Evolutionary conservation across 257 asterid genomes (phyloP), one percentile per base, ranked within the genome.

Genomic region (Thymus quinquecostatus): DNA sequence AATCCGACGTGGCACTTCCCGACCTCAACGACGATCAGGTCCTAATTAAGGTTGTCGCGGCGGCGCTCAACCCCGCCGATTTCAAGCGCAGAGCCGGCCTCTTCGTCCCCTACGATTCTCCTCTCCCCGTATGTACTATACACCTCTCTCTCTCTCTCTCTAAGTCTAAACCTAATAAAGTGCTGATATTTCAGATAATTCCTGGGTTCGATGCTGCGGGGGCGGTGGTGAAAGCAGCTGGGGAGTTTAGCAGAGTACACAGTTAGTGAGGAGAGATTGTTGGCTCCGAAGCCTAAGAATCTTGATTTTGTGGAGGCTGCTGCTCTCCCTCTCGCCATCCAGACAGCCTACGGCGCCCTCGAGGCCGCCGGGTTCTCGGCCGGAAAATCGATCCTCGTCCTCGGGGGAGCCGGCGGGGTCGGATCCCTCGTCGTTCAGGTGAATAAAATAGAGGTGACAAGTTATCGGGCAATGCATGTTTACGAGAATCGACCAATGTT

Each of bases 331-430:
- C 87, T 91, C 36, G 98, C 89, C 0, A 75, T 91, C 5, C 88
- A 91, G 73, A 89, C 97, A 0, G 96, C 96, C 45, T 87, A 91
- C 55, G 92, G 87, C 75, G 97, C 92, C 7, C 92, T 94, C 29
- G 91, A 84, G 36, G 75, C 68, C 76, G 82, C 85, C 10, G 88
- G 84, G 0, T 89, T 94, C 47, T 85, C 92, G 1, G 59, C 82
- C 51, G 96, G 95, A 1, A 77, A 89, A 83, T 91, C 99, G 3
- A 47, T 94, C 27, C 99, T 94, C 27, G 97, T 94, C 21, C 85
- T 91, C 49, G 99, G 97, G 6, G 97, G 99, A 3, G 97, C 97
- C 6, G 99, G 99, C 2, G 97, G 99, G 4, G 99, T 94, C 66
- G 99, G 99, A 44, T 82, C 97, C 55, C 86, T 85, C 0, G 97